These are phyloP conservation scores for Neltuma alba DNA, from an alignment of 306 rosid species.

Conservation along the genomic window DNA sequence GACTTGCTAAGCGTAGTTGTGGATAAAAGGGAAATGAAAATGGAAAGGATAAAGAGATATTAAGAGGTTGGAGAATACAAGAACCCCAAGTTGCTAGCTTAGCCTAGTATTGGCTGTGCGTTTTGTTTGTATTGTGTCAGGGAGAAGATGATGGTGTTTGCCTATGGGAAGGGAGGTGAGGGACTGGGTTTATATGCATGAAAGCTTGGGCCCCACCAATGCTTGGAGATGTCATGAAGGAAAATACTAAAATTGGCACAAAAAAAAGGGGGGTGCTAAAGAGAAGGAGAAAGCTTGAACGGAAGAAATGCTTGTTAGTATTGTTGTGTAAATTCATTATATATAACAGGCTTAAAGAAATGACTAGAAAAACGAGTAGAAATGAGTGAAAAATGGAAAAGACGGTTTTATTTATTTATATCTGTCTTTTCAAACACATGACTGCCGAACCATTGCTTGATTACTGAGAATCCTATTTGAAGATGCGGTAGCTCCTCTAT, in stretches of 20 bases:
- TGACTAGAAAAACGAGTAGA: background rate
- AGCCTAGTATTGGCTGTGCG: slow-evolving; percentile 21
- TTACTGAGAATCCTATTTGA: slow-evolving; percentile 20
- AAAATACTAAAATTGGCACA: slow-evolving; percentile 17
- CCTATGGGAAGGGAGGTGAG: slow-evolving; percentile 43
- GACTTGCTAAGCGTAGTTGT: background rate
- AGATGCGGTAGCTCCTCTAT: slow-evolving; percentile 16
- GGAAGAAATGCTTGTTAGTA: slow-evolving; percentile 31
- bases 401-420: background rate
- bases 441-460: background rate
- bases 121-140: slow-evolving; percentile 33
- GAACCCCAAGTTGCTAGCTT: background rate
- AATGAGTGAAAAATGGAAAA: background rate
- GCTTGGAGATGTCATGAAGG: slow-evolving; percentile 38
- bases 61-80: slow-evolving; percentile 16
- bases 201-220: slow-evolving; percentile 41
- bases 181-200: slow-evolving; percentile 64
- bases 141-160: slow-evolving; percentile 29
- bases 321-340: background rate
- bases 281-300: slow-evolving; percentile 29
- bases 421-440: background rate
- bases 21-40: slow-evolving; percentile 9
- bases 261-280: background rate
- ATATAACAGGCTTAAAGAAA: background rate
- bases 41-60: background rate